Evolutionary conservation across 169 alveolate species (phyloP).

Genomic region (Plasmodium sp.): DNA sequence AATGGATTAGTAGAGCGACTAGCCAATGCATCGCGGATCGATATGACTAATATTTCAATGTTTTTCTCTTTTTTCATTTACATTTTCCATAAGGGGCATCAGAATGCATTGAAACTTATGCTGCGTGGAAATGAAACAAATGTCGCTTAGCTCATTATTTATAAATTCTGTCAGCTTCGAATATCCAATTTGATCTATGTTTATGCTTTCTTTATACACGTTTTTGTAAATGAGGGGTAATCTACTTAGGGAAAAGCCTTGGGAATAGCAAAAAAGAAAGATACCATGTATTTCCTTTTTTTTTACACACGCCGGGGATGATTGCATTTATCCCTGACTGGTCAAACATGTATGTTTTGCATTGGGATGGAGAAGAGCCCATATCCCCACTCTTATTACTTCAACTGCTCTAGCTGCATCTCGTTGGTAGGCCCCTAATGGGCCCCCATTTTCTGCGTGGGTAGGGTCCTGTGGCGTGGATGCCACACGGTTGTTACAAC

Average conservation of each 20-base stretch:
- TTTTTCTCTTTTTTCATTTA: background rate
- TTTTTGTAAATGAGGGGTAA: constrained; percentile 78
- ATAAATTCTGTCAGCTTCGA: constrained; percentile 81
- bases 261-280: background rate
- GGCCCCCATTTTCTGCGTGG: background rate
- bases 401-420: background rate
- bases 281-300: background rate
- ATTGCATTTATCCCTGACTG: background rate
- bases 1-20: background rate
- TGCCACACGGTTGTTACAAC: background rate
- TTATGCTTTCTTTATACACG: constrained; percentile 73
- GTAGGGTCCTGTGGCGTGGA: too few relatives aligned
- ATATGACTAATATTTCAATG: too few relatives aligned
- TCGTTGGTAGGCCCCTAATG: background rate
- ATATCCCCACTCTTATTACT: background rate
- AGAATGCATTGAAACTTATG: constrained; percentile 61
- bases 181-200: constrained; percentile 77
- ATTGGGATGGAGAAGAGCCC: background rate
- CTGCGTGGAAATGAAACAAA: constrained; percentile 57
- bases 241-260: constrained; percentile 62
- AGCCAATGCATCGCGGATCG: too few relatives aligned
- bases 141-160: constrained; percentile 74
- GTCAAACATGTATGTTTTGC: background rate
- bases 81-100: constrained; percentile 60
- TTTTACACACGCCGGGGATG: background rate